Evolutionary conservation across 352 stramenopile genomes (phyloP).

Genomic region (Pythium rishiriense): DNA sequence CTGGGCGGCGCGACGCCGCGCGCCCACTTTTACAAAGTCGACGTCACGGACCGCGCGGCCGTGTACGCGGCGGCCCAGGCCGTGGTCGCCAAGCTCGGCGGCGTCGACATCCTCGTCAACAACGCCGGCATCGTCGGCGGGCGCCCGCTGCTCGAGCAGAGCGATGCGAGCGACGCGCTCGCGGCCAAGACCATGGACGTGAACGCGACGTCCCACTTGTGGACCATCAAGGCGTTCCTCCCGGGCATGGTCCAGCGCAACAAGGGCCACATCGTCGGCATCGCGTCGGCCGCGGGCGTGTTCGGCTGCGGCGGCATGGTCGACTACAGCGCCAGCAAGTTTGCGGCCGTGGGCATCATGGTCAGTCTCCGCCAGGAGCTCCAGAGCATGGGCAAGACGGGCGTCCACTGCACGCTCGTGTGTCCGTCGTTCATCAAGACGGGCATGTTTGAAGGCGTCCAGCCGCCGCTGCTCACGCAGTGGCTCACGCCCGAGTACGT

Average conservation of each 20-base stretch:
- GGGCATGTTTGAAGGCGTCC: constrained; percentile 45
- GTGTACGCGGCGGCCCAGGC: constrained; percentile 29
- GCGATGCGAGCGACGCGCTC: constrained; percentile 32
- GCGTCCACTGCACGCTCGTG: constrained; percentile 36
- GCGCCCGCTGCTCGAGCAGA: constrained; percentile 42
- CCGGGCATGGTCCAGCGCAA: constrained; percentile 41
- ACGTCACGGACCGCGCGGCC: constrained; percentile 36
- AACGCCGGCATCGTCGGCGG: constrained; percentile 53
- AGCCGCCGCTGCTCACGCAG: constrained; percentile 24
- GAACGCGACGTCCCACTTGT: constrained; percentile 46
- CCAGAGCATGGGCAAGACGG: constrained; percentile 26
- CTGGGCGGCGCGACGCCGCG: constrained; percentile 17
- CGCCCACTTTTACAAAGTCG: constrained; percentile 34
- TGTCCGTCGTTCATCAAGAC: constrained; percentile 45
- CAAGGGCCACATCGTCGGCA: constrained; percentile 42
- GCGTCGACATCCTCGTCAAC: constrained; percentile 52
- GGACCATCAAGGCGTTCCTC: constrained; percentile 47
- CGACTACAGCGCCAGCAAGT: constrained; percentile 52
- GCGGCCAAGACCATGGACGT: constrained; percentile 42
- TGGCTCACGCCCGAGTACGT: constrained; percentile 36
- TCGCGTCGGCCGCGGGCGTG: constrained; percentile 42
- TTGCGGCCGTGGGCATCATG: constrained; percentile 41
- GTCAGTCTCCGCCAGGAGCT: constrained; percentile 41
- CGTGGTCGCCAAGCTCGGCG: constrained; percentile 29
- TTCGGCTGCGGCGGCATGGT: constrained; percentile 39